A percentile compares a stretch with the other conserved stretches of the same genome.
Conservation (phyloP, 805 yeast genomes). For the Metschnikowia arizonensis region DNA sequence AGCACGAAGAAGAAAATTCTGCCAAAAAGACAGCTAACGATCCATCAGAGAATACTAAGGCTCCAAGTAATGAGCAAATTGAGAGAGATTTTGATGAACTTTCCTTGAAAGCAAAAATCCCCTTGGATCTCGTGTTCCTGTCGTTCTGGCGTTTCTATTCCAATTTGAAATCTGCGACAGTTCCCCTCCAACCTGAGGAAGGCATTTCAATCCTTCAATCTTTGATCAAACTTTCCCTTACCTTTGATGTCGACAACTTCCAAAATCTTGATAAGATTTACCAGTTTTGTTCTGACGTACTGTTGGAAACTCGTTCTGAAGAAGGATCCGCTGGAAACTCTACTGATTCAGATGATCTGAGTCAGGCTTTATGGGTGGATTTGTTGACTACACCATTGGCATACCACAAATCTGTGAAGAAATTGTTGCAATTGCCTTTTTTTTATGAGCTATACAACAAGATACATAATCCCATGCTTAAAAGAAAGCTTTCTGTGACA, state of each 20-base stretch:
- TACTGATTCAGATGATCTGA: conserved; percentile 20
- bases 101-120: conserved; percentile 2
- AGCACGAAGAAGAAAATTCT: conserved; percentile 20
- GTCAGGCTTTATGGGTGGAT: conserved; percentile 36
- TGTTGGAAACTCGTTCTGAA: conserved; percentile 12
- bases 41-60: not conserved
- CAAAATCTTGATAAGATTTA: conserved; percentile 60
- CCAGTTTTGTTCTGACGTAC: conserved; percentile 47
- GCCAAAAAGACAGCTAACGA: not conserved
- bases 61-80: not conserved
- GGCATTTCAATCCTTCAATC: conserved; percentile 60
- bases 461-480: conserved; percentile 48
- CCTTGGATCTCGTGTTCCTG: conserved; percentile 45
- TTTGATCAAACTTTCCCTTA: conserved; percentile 59
- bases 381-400: conserved; percentile 49
- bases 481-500: conserved; percentile 54
- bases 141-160: conserved; percentile 64
- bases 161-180: conserved; percentile 51
- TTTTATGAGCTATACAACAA: conserved; percentile 51
- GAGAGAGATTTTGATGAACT: not conserved
- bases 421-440: conserved; percentile 43
- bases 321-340: conserved; percentile 8
- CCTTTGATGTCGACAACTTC: conserved; percentile 60
- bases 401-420: conserved; percentile 37
- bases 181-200: conserved; percentile 65